Evolutionary conservation across 2,329 filamentous ascomycete genomes (phyloP), one percentile per base, ranked within the genome.

Genomic region (Cladosporium sp.): DNA sequence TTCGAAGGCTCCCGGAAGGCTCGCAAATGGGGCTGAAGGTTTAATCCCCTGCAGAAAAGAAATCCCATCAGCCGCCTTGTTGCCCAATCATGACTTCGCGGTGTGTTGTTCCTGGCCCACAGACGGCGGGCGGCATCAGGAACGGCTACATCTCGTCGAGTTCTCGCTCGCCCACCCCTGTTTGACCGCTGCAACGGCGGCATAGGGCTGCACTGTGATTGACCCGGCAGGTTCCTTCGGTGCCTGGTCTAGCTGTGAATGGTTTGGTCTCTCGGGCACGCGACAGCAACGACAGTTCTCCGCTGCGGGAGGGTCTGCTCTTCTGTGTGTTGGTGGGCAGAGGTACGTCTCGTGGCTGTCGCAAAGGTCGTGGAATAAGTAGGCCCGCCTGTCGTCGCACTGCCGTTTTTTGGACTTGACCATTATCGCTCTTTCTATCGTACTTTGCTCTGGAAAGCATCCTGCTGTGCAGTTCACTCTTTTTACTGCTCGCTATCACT

Each of bases 391-490:
- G 25, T 36, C 46, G 54, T 67, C 70, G 72, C 70, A 67, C 70
- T 58, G 49, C 57, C 57, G 46, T 34, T 66, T 63, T 62, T 65
- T 60, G 66, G 64, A 65, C 65, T 65, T 68, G 65, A 65, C 64
- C 68, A 60, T 66, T 61, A 69, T 46, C 72, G 61, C 68, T 71
- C 71, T 69, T 53, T 64, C 69, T 70, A 70, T 67, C 66, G 67
- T 67, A 65, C 68, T 64, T 59, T 67, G 70, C 72, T 74, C 69
- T 70, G 70, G 71, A 70, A 73, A 72, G 70, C 70, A 65, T 68
- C 60, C 74, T 75, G 74, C 74, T 74, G 74, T 71, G 74, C 74
- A 73, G 74, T 76, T 70, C 72, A 73, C 70, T 74, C 72, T 68
- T 67, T 54, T 74, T 71, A 63, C 70, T 70, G 70, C 69, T 54